Percentiles rank a stretch among this genome's conserved stretches.
Evolutionary conservation across 371 early-diverging fungal genomes (phyloP).

Genomic region (Mortierella sp.): DNA sequence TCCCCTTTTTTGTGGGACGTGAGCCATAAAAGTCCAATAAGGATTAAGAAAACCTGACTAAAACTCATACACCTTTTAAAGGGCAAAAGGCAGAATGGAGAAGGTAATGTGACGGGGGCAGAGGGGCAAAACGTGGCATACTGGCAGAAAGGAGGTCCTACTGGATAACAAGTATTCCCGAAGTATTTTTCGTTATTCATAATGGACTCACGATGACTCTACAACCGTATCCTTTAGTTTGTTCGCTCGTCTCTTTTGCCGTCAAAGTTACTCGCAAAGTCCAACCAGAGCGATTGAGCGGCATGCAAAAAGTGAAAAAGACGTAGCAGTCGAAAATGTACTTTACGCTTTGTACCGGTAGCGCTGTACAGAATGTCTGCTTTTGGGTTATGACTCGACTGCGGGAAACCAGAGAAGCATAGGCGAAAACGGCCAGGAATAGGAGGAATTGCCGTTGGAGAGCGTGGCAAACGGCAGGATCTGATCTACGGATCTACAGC

Average conservation of each 20-base stretch:
- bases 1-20: neutral
- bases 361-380: neutral
- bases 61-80: too few species aligned
- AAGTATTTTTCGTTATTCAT: neutral
- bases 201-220: conserved; percentile 6
- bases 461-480: neutral
- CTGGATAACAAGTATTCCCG: too few species aligned
- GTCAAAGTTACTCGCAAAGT: neutral
- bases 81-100: too few species aligned
- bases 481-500: too few species aligned
- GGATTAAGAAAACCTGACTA: too few species aligned
- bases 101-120: too few species aligned
- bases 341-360: neutral
- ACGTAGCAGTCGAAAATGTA: too few species aligned
- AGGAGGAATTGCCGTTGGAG: neutral
- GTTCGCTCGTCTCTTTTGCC: neutral
- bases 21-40: neutral
- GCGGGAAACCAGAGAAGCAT: neutral
- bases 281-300: neutral
- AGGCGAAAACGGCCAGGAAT: neutral
- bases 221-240: neutral
- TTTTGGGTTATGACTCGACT: neutral
- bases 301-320: too few species aligned
- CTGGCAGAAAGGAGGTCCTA: too few species aligned
- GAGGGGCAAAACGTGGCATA: too few species aligned